Percentiles rank a stretch among this genome's conserved stretches.
Conservation (phyloP, 78 protist species). For the Reticulomyxa filosa region DNA sequence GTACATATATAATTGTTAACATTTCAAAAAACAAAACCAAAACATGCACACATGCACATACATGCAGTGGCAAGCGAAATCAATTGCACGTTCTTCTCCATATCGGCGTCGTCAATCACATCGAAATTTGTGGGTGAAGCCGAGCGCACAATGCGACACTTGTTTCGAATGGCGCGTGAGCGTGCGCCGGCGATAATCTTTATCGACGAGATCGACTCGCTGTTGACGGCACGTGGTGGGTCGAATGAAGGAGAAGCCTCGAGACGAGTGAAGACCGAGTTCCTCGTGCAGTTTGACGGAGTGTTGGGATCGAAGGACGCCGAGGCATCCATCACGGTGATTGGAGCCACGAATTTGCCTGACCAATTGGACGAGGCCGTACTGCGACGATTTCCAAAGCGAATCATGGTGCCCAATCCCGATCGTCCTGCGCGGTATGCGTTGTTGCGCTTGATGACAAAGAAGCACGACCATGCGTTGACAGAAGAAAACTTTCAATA, state of each 20-base stretch:
- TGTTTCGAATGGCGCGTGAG: conserved; percentile 47
- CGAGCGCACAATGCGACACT: conserved; percentile 28
- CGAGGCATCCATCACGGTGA: conserved; percentile 2
- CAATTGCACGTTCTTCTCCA: conserved; percentile 23
- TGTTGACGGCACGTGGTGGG: background rate
- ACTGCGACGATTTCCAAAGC: conserved; percentile 1
- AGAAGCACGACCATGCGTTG: too few relatives aligned
- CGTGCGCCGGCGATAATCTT: conserved; percentile 62
- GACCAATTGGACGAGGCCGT: conserved; percentile 31
- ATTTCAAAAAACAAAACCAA: too few relatives aligned
- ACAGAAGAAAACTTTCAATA: too few relatives aligned
- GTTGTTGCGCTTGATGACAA: too few relatives aligned
- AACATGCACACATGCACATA: too few relatives aligned
- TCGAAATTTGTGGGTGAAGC: conserved; percentile 28
- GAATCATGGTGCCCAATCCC: conserved; percentile 21
- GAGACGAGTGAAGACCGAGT: conserved; percentile 31
- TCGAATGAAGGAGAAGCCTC: conserved; percentile 1
- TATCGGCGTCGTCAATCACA: conserved; percentile 25
- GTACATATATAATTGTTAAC: too few relatives aligned
- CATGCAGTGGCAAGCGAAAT: conserved; percentile 22
- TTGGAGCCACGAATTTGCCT: conserved; percentile 32
- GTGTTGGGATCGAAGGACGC: conserved; percentile 7
- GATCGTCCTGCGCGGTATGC: background rate
- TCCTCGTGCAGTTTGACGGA: conserved; percentile 62
- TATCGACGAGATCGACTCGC: conserved; percentile 52